These are phyloP conservation scores for Bruguiera parviflora DNA, from an alignment of 345 rosid genomes.

Conservation along the genomic window DNA sequence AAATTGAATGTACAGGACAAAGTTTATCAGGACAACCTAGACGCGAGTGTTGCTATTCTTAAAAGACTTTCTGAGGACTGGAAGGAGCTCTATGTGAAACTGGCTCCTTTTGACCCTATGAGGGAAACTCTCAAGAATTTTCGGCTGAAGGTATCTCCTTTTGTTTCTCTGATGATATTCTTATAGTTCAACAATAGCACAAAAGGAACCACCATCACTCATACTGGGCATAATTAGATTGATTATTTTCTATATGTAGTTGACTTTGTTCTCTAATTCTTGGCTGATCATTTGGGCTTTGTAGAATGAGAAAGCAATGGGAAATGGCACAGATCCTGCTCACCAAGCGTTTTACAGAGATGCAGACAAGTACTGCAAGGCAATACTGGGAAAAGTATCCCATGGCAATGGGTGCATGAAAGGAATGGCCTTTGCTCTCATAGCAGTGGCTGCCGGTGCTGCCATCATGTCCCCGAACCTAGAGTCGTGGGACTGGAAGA, in stretches of 20 bases:
- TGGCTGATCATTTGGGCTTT: conserved; percentile 7
- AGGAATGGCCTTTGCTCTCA: conserved; percentile 36
- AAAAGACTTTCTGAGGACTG: conserved; percentile 50
- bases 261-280: background rate
- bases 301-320: conserved; percentile 58
- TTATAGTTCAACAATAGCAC: background rate
- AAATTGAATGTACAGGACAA: conserved; percentile 40
- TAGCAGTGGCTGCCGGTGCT: conserved; percentile 50
- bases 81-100: conserved; percentile 51
- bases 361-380: conserved; percentile 61
- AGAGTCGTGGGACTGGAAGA: conserved; percentile 37
- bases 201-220: conserved; percentile 1
- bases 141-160: conserved; percentile 55
- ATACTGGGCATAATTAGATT: background rate
- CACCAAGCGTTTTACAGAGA: conserved; percentile 33
- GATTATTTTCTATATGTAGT: background rate
- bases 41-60: conserved; percentile 54
- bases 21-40: conserved; percentile 55
- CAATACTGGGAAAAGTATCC: conserved; percentile 43
- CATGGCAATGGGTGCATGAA: conserved; percentile 48
- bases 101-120: conserved; percentile 42
- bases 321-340: conserved; percentile 30
- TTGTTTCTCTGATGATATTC: background rate
- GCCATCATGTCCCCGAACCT: conserved; percentile 33
- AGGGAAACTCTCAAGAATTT: conserved; percentile 49